Conservation (phyloP, 176 grass and related monocot species). For the Rhynchospora tenuis region DNA sequence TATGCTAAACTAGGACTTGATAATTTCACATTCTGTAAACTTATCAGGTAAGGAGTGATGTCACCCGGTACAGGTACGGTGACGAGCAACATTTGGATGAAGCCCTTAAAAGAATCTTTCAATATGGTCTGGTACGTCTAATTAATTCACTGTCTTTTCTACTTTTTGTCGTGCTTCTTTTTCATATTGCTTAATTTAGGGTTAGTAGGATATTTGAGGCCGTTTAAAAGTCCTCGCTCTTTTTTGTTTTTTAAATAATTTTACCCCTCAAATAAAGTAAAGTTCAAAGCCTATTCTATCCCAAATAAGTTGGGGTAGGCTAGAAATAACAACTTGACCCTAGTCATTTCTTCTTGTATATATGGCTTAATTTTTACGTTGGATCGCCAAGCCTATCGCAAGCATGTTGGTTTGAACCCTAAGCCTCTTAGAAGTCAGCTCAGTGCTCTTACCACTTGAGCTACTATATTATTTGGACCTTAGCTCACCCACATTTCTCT, state of each 20-base stretch:
- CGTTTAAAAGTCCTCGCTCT: neutral
- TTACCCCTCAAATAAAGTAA: neutral
- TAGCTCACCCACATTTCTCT: neutral
- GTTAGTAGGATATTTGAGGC: neutral
- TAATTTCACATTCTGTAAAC: constrained; percentile 4
- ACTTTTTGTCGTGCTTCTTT: neutral
- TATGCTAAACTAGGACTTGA: constrained; percentile 5
- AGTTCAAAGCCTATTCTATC: too few relatives aligned
- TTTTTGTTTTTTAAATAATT: neutral
- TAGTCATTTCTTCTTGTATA: too few relatives aligned
- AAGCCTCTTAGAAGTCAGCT: too few relatives aligned
- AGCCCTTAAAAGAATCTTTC: constrained; percentile 85
- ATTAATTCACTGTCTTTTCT: neutral
- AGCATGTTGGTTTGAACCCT: too few relatives aligned
- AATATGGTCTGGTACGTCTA: constrained; percentile 83
- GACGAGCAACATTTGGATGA: constrained; percentile 94
- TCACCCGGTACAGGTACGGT: constrained; percentile 85
- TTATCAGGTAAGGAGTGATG: constrained; percentile 82
- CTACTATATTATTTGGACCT: neutral
- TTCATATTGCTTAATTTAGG: neutral
- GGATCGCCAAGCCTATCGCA: too few relatives aligned
- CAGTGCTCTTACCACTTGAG: neutral
- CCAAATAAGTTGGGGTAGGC: too few relatives aligned
- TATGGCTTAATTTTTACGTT: too few relatives aligned
- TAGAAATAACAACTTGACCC: too few relatives aligned